Percentiles rank a stretch among this genome's conserved stretches.
phyloP scores from a whole-genome alignment of 306 rosid genomes.

The Dalbergia oliveri region DNA sequence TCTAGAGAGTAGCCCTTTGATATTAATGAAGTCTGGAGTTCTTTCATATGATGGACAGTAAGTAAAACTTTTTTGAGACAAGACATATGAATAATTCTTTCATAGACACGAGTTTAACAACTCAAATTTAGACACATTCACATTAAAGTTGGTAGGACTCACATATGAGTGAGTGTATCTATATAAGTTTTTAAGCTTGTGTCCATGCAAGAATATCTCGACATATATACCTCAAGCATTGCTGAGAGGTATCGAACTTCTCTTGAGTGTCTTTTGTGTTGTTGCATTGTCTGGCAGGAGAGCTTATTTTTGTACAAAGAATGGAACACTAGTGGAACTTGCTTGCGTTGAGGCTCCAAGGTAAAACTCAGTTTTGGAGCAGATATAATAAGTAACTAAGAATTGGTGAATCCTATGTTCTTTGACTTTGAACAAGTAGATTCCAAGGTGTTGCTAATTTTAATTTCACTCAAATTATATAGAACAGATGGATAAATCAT shows the following conservation, averaged over 20 bases:
- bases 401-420: background rate
- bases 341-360: constrained; percentile 70
- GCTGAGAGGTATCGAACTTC: constrained; percentile 26
- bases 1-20: constrained; percentile 49
- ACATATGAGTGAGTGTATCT: no score
- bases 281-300: constrained; percentile 48
- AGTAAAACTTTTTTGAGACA: constrained; percentile 53
- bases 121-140: no score
- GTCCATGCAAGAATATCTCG: background rate
- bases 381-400: constrained; percentile 12
- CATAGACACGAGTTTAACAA: no score
- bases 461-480: constrained; percentile 52
- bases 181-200: no score
- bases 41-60: constrained; percentile 76
- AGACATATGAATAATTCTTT: background rate
- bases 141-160: no score
- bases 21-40: constrained; percentile 64
- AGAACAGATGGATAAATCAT: constrained; percentile 92
- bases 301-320: constrained; percentile 81
- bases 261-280: constrained; percentile 39
- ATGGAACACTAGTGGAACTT: constrained; percentile 74
- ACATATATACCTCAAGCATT: constrained; percentile 20
- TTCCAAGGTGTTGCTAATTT: constrained; percentile 43
- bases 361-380: constrained; percentile 59
- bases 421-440: background rate